Evolutionary conservation across 495 filamentous ascomycete genomes (phyloP).

Genomic region (Clohesyomyces aquaticus): DNA sequence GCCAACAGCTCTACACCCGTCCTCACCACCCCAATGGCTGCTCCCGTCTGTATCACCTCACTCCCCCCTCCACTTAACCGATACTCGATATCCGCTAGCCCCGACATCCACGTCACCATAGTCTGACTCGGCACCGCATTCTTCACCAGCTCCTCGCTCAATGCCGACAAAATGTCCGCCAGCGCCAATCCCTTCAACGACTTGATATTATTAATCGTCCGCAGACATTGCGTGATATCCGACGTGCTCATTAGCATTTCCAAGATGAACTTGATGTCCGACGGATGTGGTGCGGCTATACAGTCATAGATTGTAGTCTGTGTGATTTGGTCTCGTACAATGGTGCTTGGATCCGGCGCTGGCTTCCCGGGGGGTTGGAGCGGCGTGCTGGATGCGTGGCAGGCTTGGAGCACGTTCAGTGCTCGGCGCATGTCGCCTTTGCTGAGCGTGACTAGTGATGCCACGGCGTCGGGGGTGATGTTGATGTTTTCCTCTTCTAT

Average conservation of each 20-base stretch:
- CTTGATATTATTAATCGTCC: conserved; percentile 85
- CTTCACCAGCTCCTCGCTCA: conserved; percentile 78
- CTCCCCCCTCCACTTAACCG: conserved; percentile 84
- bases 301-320: conserved; percentile 94
- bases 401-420: conserved; percentile 94
- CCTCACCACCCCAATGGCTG: conserved; percentile 84
- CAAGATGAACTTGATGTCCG: conserved; percentile 82
- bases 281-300: conserved; percentile 91
- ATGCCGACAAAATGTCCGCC: conserved; percentile 86
- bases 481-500: conserved; percentile 84
- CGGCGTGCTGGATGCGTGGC: conserved; percentile 82
- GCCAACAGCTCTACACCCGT: conserved; percentile 79
- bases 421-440: conserved; percentile 96
- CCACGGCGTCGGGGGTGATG: conserved; percentile 75
- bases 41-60: conserved; percentile 91
- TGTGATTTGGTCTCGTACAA: conserved; percentile 81
- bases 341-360: conserved; percentile 51
- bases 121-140: conserved; percentile 86
- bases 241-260: conserved; percentile 78
- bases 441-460: conserved; percentile 81
- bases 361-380: conserved; percentile 54
- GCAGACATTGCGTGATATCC: conserved; percentile 84
- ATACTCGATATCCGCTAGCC: conserved; percentile 90
- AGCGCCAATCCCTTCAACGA: conserved; percentile 83
- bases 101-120: conserved; percentile 88